Base-by-base conservation (phyloP, 2,329 filamentous ascomycete genomes). In the Lojkania enalia region DNA sequence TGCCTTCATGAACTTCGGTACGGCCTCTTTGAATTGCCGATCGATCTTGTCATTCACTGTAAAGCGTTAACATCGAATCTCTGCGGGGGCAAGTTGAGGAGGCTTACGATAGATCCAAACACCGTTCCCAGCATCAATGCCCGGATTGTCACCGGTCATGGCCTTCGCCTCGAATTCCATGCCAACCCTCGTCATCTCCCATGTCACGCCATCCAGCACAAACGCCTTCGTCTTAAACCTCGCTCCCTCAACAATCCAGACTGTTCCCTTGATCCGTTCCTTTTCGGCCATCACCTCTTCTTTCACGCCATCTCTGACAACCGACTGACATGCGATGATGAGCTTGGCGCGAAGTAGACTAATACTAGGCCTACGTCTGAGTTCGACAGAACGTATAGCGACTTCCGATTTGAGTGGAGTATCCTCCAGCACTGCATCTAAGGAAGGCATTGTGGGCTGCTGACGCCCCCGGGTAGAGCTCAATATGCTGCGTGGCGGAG, bases 181-280 rank as follows among this genome's bases (percentile, higher is more conserved):
- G 20, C 49, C 49, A 12, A 52, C 47, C 14, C 50, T 52, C 35
- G 58, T 49, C 6, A 63, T 48, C 3, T 42, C 52, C 18, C 58
- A 61, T 2, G 33, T 54, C 12, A 48, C 40, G 4, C 51, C 48
- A 40, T 61, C 49, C 29, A 63, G 48, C 11, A 63, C 54, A 38
- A 52, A 63, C 44, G 57, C 59, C 16, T 58, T 52, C 40, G 59
- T 63, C 32, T 59, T 56, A 18, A 55, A 54, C 15, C 52, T 50
- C 2, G 54, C 55, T 1, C 43, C 30, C 18, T 54, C 51, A 7
- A 55, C 60, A 36, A 63, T 58, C 58, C 60, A 63, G 6, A 15
- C 18, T n/a, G 19, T 35, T 12, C 15, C 16, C 25, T 15, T 9
- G 14, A 16, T 16, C 14, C 16, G 11, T 6, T 6, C 6, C 7